Base-by-base conservation (phyloP, 2,329 filamentous ascomycete species). In the Escovopsis sp. region DNA sequence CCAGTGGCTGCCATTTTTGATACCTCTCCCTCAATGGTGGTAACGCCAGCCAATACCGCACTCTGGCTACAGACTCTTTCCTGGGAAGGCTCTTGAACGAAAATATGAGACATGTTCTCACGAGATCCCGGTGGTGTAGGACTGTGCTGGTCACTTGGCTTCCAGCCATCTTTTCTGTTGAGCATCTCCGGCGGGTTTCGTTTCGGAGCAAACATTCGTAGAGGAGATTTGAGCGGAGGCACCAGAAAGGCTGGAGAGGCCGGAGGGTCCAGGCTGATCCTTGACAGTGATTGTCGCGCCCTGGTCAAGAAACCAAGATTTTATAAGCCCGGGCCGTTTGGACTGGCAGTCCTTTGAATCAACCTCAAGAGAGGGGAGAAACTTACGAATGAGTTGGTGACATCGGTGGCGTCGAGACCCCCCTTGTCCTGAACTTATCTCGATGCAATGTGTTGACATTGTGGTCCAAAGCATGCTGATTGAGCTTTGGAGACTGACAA, bases 341-440 rank as follows among this genome's bases (percentile, higher is more conserved):
- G 23, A 23, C 23, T 23, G 23, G 6, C 1, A 37, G 4, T 15
- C 6, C 18, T 8, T 37, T 15, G 18, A 28, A 28, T 32, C 26
- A 8, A 15, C 23, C n/a, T 10, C 4, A 12, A 19, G 6, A 19
- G 19, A 28, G 35, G 35, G 55, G 19, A 6, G 32, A 30, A 33
- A 36, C 56, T 50, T 52, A 63, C 61, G 38, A 45, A 40, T 49
- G 49, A 10, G 54, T 52, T 4, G 56, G 55, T 6, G 58, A 50
- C 12, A 55, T 53, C 12, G 55, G 52, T 33, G 57, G 53, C 15
- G 57, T 54, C 8, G 50, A 49, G 2, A 54, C 55, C 18, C 53
- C 51, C n/a, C 35, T 9, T n/a, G 39, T 35, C 11, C 28, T 35
- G 33, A 28, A n/a, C 5, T 10, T 12, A 4, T 37, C n/a, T 30